A percentile compares a stretch with the other conserved stretches of the same genome.
These are phyloP conservation scores for Bretschneidera sinensis DNA, from an alignment of 345 rosid genomes.

Conservation along the genomic window DNA sequence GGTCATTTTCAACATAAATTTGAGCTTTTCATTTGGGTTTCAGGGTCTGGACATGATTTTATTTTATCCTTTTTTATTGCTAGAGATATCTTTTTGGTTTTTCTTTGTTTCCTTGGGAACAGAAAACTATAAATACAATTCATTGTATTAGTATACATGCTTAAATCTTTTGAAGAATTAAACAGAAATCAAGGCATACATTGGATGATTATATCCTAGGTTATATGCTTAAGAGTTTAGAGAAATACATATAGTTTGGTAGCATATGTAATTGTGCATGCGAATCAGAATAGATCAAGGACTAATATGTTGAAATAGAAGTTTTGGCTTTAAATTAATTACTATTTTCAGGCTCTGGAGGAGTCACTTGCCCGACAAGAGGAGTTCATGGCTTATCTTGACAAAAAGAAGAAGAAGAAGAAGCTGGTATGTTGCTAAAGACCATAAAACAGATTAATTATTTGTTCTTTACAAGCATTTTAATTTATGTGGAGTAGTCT, in stretches of 20 bases:
- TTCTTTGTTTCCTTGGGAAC: neutral
- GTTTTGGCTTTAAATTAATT: neutral
- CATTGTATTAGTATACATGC: no score
- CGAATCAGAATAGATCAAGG: neutral
- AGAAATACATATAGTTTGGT: no score
- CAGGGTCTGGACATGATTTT: neutral
- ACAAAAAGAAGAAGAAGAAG: conserved; percentile 85
- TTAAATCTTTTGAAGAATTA: neutral
- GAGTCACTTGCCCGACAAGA: conserved; percentile 65
- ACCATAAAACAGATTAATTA: neutral
- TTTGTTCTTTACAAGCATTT: neutral
- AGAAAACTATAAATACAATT: no score
- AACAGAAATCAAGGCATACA: no score
- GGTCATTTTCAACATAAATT: neutral
- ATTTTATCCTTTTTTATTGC: neutral
- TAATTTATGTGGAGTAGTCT: neutral
- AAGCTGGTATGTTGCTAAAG: conserved; percentile 40
- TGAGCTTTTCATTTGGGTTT: neutral
- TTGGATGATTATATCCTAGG: no score
- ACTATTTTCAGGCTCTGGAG: conserved; percentile 67
- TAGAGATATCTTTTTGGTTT: neutral
- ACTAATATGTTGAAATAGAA: neutral
- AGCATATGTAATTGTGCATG: neutral
- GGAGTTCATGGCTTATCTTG: conserved; percentile 70
- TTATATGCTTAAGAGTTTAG: no score